phyloP scores from a whole-genome alignment of 2,329 filamentous ascomycete species.

The Trichothecium sympodiale region DNA sequence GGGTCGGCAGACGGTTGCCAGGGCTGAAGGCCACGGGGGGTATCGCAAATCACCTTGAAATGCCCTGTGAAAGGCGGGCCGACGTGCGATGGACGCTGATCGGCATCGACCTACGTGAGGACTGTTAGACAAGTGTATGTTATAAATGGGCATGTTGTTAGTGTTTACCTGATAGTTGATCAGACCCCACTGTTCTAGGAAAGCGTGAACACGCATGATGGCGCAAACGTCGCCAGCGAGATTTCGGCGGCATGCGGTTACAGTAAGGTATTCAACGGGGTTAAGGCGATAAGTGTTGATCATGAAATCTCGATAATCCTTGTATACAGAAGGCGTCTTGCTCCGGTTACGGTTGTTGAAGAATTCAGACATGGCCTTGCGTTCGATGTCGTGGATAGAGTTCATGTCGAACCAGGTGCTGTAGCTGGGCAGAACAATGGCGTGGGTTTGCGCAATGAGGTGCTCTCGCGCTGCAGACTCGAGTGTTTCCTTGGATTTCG shows the following conservation, averaged over 20 bases:
- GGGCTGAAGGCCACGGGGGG: conserved; percentile 83
- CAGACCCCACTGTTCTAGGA: conserved; percentile 95
- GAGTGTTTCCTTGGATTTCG: conserved; percentile 67
- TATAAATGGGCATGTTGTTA: neutral
- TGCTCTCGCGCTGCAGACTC: conserved; percentile 86
- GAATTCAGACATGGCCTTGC: conserved; percentile 91
- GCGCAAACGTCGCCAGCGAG: conserved; percentile 95
- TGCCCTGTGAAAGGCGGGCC: conserved; percentile 95
- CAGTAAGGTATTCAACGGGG: conserved; percentile 89
- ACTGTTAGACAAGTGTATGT: neutral
- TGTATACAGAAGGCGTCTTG: conserved; percentile 95
- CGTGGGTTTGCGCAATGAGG: conserved; percentile 84
- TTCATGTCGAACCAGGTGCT: conserved; percentile 99
- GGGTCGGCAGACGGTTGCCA: conserved; percentile 86
- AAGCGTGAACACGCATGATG: conserved; percentile 97
- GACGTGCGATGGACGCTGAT: conserved; percentile 88
- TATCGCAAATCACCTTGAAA: conserved; percentile 93
- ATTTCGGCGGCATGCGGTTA: conserved; percentile 91
- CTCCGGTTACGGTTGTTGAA: conserved; percentile 98
- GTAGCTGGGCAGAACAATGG: conserved; percentile 94
- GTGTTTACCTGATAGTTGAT: conserved; percentile 88
- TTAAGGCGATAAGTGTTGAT: conserved; percentile 98
- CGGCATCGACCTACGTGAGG: conserved; percentile 72
- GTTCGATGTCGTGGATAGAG: conserved; percentile 78
- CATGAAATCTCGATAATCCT: conserved; percentile 99